phyloP scores from a whole-genome alignment of 2,329 filamentous ascomycete species.

The Fusarium citri region DNA sequence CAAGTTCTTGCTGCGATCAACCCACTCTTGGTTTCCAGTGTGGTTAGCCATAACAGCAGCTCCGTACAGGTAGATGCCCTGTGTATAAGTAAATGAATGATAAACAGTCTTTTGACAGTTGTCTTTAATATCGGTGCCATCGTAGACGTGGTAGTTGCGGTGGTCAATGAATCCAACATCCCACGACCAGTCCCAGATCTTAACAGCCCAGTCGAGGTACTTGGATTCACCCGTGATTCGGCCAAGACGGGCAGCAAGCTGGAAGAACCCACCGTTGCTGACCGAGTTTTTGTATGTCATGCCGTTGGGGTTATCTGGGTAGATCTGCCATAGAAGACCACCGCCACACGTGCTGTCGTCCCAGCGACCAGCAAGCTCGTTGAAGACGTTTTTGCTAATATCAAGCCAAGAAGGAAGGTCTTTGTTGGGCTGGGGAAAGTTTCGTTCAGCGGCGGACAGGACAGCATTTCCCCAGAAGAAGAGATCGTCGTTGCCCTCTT shows the following conservation, averaged over 20 bases:
- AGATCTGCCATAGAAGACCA: conserved; percentile 86
- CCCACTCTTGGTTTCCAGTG: conserved; percentile 66
- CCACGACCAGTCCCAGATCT: conserved; percentile 74
- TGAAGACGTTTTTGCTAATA: conserved; percentile 77
- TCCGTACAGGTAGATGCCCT: conserved; percentile 74
- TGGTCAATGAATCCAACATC: conserved; percentile 67
- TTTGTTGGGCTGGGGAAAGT: conserved; percentile 71
- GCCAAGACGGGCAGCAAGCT: conserved; percentile 80
- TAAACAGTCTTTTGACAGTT: conserved; percentile 66
- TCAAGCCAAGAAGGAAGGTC: conserved; percentile 72
- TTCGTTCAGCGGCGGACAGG: conserved; percentile 75
- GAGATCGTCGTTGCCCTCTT: conserved; percentile 80
- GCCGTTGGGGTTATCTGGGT: conserved; percentile 76
- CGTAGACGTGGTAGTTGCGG: conserved; percentile 65
- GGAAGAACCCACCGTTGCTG: conserved; percentile 85
- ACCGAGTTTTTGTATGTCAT: conserved; percentile 87
- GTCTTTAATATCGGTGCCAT: conserved; percentile 67
- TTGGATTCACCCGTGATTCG: conserved; percentile 75
- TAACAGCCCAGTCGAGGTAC: conserved; percentile 74
- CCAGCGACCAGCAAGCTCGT: conserved; percentile 77
- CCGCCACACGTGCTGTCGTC: conserved; percentile 74
- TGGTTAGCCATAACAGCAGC: conserved; percentile 72
- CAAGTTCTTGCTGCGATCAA: conserved; percentile 62
- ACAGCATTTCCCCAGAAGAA: conserved; percentile 78
- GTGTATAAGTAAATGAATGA: conserved; percentile 73